Evolutionary conservation across 495 filamentous ascomycete genomes (phyloP).

Genomic region (Penicillium cosmopolitanum): DNA sequence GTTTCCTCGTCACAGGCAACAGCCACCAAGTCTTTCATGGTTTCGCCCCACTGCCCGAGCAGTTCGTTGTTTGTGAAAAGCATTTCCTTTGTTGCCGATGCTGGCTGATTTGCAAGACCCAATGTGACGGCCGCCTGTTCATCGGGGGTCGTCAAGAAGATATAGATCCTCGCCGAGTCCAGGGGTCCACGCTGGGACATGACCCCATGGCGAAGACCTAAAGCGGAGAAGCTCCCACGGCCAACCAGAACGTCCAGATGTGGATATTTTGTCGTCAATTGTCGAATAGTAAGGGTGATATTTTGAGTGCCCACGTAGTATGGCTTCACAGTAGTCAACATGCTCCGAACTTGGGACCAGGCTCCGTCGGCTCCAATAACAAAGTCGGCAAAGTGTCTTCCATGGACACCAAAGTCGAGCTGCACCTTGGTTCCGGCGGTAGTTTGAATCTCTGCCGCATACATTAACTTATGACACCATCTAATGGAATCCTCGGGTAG

Average conservation of each 20-base stretch:
- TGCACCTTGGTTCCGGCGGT: conserved; percentile 16
- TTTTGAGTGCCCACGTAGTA: conserved; percentile 49
- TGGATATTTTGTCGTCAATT: conserved; percentile 30
- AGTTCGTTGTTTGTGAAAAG: conserved; percentile 34
- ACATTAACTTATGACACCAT: conserved; percentile 49
- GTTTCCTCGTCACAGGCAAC: conserved; percentile 42
- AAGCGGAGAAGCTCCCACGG: conserved; percentile 23
- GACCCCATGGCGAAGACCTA: conserved; percentile 34
- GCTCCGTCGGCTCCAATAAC: conserved; percentile 67
- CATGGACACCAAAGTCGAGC: conserved; percentile 39
- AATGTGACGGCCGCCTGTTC: conserved; percentile 28
- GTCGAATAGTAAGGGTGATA: conserved; percentile 25
- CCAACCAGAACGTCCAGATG: conserved; percentile 33
- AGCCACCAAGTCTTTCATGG: conserved; percentile 42
- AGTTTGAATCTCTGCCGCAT: not conserved
- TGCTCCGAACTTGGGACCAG: conserved; percentile 55
- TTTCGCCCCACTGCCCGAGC: conserved; percentile 37
- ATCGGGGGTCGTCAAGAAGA: conserved; percentile 34
- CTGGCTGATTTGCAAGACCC: conserved; percentile 32
- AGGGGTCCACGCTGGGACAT: conserved; percentile 40
- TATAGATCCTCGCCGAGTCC: conserved; percentile 45
- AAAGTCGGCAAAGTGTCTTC: conserved; percentile 46
- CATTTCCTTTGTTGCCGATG: conserved; percentile 28
- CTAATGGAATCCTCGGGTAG: conserved; percentile 44
- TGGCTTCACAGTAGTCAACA: conserved; percentile 52